Evolutionary conservation across 225 moss, liverwort and hornwort genomes (phyloP), one percentile per base, ranked within the genome.

Genomic region (Pleurozium schreberi): DNA sequence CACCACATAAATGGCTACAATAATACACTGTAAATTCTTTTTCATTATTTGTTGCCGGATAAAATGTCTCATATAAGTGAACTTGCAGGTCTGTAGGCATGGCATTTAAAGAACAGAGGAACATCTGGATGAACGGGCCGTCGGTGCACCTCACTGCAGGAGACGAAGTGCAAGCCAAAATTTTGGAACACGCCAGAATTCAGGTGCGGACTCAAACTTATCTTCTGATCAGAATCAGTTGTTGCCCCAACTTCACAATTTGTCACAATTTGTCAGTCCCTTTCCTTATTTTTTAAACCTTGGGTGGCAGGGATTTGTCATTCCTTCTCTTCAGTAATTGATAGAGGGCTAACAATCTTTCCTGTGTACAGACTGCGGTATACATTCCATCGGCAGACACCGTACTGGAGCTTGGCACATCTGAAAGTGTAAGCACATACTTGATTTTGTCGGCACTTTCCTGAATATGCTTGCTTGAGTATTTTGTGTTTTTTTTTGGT

Each of bases 321-420:
- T 47, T 68, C 67, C 45, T 83, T 83, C 68, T 82, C 68, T 33
- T 9, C 13, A 74, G 80, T 57, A 25, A 31, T 62, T 84, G 76
- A 76, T 8, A 49, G 36, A 57, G 49, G 50, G 12, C 69, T 87
- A 4, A 45, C 31, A 12, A n/a, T 16, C 43, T 67, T 87, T 70
- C 34, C 28, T 85, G 33, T 34, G 17, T 22, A 34, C 94, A 95
- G 94, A 98, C 98, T 43, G 70, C 92, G 71, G 80, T 96, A 27
- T 96, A 95, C 92, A 92, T 96, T 82, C 93, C 95, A 8, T 94
- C 85, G 89, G 91, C 79, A 47, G 81, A 88, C n/a, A 86, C 85
- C 55, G 98, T 98, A 57, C 93, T 98, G 82, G 98, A 98, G 93
- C 82, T 98, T 28, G 98, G 98, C 43, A 89, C 94, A 53, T 75